Percentiles rank a stretch among this genome's conserved stretches.
Evolutionary conservation across 2,329 filamentous ascomycete species (phyloP).

Genomic region (Rutstroemia sp.): DNA sequence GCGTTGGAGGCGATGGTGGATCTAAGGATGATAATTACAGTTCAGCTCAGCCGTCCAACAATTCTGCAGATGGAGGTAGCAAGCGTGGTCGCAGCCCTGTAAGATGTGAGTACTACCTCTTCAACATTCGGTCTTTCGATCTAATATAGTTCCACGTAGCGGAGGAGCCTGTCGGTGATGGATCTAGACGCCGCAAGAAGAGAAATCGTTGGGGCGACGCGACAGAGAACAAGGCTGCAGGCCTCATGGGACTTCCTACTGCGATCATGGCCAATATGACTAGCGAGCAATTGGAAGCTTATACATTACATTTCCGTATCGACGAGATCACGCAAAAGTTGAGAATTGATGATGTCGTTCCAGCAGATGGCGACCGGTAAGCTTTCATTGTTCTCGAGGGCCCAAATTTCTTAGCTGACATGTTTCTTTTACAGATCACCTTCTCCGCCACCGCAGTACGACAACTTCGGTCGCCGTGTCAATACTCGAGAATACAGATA

Average conservation of each 20-base stretch:
- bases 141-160: constrained; percentile 15
- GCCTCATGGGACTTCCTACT: constrained; percentile 93
- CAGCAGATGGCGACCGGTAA: constrained; percentile 90
- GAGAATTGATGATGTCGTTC: constrained; percentile 97
- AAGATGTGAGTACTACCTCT: constrained; percentile 49
- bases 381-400: constrained; percentile 29
- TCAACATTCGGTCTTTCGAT: background rate
- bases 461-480: constrained; percentile 98
- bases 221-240: constrained; percentile 96
- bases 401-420: constrained; percentile 5
- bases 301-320: constrained; percentile 91
- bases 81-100: constrained; percentile 94
- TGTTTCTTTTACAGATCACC: constrained; percentile 60
- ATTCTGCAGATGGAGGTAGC: constrained; percentile 30
- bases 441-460: constrained; percentile 92
- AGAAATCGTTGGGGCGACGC: constrained; percentile 97
- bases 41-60: constrained; percentile 17
- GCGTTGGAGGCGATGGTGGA: constrained; percentile 59
- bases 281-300: constrained; percentile 94
- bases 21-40: constrained; percentile 27
- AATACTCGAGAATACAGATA: constrained; percentile 99
- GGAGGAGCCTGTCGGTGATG: constrained; percentile 46
- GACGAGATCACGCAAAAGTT: constrained; percentile 99
- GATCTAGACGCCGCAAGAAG: constrained; percentile 88
- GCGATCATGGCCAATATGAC: constrained; percentile 98